Evolutionary conservation across 768 basidiomycete species (phyloP).

Genomic region (Exidia glandulosa): DNA sequence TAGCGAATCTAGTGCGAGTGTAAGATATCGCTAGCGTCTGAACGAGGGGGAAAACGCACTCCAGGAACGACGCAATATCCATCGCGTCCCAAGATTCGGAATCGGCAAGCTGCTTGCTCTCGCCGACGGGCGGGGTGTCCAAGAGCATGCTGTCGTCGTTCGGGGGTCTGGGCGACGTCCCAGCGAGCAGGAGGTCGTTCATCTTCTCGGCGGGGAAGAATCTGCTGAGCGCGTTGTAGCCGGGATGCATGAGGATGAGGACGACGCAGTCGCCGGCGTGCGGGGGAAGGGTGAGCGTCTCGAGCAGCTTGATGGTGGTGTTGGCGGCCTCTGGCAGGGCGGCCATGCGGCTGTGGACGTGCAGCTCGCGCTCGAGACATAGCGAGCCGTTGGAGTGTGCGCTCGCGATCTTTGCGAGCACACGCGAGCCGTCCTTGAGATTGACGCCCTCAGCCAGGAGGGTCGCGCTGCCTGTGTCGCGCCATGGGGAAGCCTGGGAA

Average conservation of each 20-base stretch:
- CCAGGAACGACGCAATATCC: conserved; percentile 67
- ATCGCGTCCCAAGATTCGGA: conserved; percentile 49
- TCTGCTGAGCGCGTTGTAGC: conserved; percentile 55
- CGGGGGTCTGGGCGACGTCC: conserved; percentile 30
- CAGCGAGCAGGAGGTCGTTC: conserved; percentile 55
- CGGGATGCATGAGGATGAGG: conserved; percentile 60
- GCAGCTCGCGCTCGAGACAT: conserved; percentile 61
- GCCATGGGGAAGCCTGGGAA: conserved; percentile 49
- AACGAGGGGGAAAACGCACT: conserved; percentile 31
- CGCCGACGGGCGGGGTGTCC: conserved; percentile 16
- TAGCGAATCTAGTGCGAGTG: conserved; percentile 43
- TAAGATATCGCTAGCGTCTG: not conserved
- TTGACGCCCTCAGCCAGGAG: conserved; percentile 56
- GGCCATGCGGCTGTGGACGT: conserved; percentile 46
- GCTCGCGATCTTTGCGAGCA: conserved; percentile 63
- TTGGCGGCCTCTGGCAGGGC: conserved; percentile 36
- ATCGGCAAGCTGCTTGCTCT: conserved; percentile 26
- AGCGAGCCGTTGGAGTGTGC: conserved; percentile 64
- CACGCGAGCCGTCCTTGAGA: conserved; percentile 56
- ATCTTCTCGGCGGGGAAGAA: conserved; percentile 57
- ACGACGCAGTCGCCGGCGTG: conserved; percentile 58
- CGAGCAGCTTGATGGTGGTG: conserved; percentile 46
- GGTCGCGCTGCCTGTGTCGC: conserved; percentile 65
- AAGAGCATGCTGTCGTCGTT: conserved; percentile 38
- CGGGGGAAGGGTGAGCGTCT: conserved; percentile 56